phyloP scores from a whole-genome alignment of 371 early-diverging fungal genomes.

The Parasitella parasitica region DNA sequence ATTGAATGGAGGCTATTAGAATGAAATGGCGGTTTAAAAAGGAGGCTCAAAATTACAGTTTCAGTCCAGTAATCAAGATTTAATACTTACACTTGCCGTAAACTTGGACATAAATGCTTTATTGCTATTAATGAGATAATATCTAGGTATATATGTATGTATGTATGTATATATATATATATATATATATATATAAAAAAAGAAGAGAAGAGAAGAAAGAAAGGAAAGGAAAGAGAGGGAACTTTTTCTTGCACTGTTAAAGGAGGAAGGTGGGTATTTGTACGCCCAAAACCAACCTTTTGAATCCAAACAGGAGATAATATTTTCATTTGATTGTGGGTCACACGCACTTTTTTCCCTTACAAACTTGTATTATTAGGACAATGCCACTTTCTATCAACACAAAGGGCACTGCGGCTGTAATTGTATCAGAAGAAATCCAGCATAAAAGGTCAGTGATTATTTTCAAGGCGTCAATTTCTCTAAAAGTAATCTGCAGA shows the following conservation, averaged over 20 bases:
- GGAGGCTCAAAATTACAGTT: background rate
- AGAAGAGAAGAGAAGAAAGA: background rate
- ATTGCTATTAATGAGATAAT: too few relatives aligned
- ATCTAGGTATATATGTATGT: too few relatives aligned
- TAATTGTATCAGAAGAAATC: constrained; percentile 34
- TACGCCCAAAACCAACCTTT: constrained; percentile 2
- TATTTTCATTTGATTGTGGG: background rate
- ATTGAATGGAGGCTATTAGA: constrained; percentile 1
- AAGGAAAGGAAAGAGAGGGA: background rate
- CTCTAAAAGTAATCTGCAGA: constrained; percentile 5
- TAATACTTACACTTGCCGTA: background rate
- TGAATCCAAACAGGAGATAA: background rate
- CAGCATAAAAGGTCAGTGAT: constrained; percentile 37
- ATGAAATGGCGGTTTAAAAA: background rate
- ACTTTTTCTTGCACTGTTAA: background rate
- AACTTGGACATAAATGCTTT: background rate
- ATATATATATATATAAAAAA: background rate
- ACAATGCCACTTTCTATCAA: constrained; percentile 33
- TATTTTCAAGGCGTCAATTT: background rate
- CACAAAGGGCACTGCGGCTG: constrained; percentile 45
- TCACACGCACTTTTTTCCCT: constrained; percentile 1
- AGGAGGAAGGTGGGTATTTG: background rate
- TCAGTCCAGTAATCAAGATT: background rate
- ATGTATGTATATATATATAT: constrained; percentile 12
- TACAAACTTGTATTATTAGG: background rate